A percentile compares a stretch with the other conserved stretches of the same genome.
phyloP scores from a whole-genome alignment of 169 alveolate genomes.

The Plasmodium yoelii region DNA sequence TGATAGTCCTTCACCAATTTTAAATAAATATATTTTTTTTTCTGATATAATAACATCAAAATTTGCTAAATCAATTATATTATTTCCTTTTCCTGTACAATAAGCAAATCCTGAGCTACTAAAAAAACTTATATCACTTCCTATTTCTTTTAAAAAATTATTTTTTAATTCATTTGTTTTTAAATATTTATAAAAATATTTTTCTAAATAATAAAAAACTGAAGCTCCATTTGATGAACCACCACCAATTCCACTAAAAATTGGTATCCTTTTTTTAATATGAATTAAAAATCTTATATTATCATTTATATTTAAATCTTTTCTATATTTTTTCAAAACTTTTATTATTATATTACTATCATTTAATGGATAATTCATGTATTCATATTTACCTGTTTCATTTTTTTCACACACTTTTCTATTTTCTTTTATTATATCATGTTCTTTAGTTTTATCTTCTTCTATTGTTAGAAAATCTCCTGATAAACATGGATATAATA shows the following conservation, averaged over 20 bases:
- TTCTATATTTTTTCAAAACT: constrained; percentile 60
- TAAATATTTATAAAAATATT: constrained; percentile 42
- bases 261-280: constrained; percentile 77
- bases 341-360: constrained; percentile 66
- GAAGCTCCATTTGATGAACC: constrained; percentile 86
- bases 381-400: background rate
- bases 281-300: constrained; percentile 78
- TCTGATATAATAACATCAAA: constrained; percentile 23
- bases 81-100: constrained; percentile 64
- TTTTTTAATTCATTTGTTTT: constrained; percentile 16
- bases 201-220: constrained; percentile 71
- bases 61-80: constrained; percentile 31
- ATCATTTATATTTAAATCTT: constrained; percentile 38
- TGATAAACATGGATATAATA: constrained; percentile 41
- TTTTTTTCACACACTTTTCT: background rate
- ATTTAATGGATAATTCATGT: constrained; percentile 53
- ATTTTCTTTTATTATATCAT: constrained; percentile 2
- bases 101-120: constrained; percentile 71
- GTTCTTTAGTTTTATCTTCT: background rate
- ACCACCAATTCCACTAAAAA: constrained; percentile 87
- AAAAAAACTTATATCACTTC: constrained; percentile 84
- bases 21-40: constrained; percentile 44
- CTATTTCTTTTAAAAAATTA: constrained; percentile 67
- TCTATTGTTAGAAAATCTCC: constrained; percentile 53
- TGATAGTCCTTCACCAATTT: constrained; percentile 43